A percentile compares a stretch with the other conserved stretches of the same genome.
phyloP scores from a whole-genome alignment of 257 asterid species.

The Forsythia viridissima region DNA sequence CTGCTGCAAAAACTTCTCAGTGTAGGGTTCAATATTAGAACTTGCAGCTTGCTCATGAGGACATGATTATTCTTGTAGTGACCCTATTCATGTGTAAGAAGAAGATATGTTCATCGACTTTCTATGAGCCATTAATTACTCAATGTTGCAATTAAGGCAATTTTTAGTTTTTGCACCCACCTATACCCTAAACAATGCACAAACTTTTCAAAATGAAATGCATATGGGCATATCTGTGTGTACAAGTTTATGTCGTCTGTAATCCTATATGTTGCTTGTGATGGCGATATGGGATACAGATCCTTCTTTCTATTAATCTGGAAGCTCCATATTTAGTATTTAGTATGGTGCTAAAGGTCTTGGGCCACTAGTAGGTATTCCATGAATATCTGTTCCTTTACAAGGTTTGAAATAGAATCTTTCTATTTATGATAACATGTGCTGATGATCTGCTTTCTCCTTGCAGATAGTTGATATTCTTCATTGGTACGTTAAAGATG shows the following conservation, averaged over 20 bases:
- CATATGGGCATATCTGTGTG: neutral
- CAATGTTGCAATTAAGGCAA: neutral
- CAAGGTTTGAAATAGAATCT: neutral
- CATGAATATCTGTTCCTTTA: too few species aligned
- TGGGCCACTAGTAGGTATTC: neutral
- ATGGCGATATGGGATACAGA: neutral
- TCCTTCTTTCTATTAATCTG: neutral
- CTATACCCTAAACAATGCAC: neutral
- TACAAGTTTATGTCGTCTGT: neutral
- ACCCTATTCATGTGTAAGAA: neutral
- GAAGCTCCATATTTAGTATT: neutral
- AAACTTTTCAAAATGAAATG: neutral
- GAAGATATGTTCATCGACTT: neutral
- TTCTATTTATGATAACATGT: slow-evolving; percentile 3
- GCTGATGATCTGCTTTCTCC: slow-evolving; percentile 21
- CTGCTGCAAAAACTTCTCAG: neutral
- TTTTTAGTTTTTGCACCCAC: neutral
- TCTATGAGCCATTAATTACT: neutral
- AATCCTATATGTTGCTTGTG: neutral
- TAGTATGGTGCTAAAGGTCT: neutral
- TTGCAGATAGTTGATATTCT: slow-evolving; percentile 85
- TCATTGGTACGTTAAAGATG: slow-evolving; percentile 74
- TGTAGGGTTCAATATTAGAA: neutral
- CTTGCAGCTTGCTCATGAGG: neutral
- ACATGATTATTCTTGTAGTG: neutral